Percentiles rank a stretch among this genome's conserved stretches.
Conservation (phyloP, 108 stramenopile species). For the Parmales sp. region DNA sequence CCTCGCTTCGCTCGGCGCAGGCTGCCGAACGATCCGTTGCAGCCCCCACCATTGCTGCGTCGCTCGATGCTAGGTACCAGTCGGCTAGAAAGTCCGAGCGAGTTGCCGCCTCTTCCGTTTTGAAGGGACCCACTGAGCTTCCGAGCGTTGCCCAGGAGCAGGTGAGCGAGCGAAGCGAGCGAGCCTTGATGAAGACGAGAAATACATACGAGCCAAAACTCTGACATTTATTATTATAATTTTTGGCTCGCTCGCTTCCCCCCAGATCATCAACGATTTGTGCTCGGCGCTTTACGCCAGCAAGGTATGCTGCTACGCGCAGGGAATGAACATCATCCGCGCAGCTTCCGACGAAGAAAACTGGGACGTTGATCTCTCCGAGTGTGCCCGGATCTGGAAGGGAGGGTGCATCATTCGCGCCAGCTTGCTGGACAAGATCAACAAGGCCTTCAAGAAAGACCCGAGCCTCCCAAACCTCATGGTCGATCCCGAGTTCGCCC, state of each 20-base stretch:
- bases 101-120: slow-evolving; percentile 55
- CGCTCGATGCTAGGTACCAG: slow-evolving; percentile 88
- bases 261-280: slow-evolving; percentile 77
- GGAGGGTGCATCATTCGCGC: slow-evolving; percentile 99
- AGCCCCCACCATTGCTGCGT: slow-evolving; percentile 89
- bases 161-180: too few relatives aligned
- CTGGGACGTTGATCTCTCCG: slow-evolving; percentile 81
- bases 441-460: slow-evolving; percentile 64
- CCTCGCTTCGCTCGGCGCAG: not conserved
- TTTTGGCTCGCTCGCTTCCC: not conserved
- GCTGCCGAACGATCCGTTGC: slow-evolving; percentile 93
- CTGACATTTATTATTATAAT: not conserved
- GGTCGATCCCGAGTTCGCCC: slow-evolving; percentile 81
- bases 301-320: slow-evolving; percentile 96
- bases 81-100: slow-evolving; percentile 85
- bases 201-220: not conserved
- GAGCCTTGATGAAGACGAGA: too few relatives aligned
- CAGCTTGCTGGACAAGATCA: slow-evolving; percentile 78
- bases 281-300: slow-evolving; percentile 80
- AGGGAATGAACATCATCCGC: slow-evolving; percentile 86
- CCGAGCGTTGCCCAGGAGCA: slow-evolving; percentile 75
- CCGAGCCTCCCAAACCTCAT: slow-evolving; percentile 74
- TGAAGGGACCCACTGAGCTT: slow-evolving; percentile 70
- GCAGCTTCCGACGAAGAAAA: slow-evolving; percentile 69
- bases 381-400: slow-evolving; percentile 95